Evolutionary conservation across 169 alveolate genomes (phyloP).

Genomic region (Plasmodium chabaudi): DNA sequence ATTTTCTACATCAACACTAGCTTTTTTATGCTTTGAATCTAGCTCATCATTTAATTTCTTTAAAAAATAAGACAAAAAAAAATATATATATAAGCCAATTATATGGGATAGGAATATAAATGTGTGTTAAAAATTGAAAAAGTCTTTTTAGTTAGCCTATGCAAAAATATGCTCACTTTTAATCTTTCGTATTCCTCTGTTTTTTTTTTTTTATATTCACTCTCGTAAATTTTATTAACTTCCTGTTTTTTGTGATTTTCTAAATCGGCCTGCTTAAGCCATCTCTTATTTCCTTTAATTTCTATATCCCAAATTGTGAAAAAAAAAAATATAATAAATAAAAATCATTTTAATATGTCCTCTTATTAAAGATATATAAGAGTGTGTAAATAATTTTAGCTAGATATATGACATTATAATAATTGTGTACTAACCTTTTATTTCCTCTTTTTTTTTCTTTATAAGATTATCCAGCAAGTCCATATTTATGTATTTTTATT

Average conservation of each 20-base stretch:
- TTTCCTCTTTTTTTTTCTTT: constrained; percentile 72
- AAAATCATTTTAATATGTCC: background rate
- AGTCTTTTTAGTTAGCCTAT: too few species aligned
- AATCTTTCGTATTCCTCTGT: constrained; percentile 71
- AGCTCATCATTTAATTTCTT: constrained; percentile 71
- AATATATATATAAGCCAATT: background rate
- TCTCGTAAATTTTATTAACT: constrained; percentile 47
- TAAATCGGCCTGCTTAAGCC: constrained; percentile 74
- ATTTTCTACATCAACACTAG: constrained; percentile 20
- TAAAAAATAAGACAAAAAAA: background rate
- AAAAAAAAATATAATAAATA: background rate
- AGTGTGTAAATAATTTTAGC: background rate
- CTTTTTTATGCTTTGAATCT: constrained; percentile 39
- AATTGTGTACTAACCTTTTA: constrained; percentile 33
- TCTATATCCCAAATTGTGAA: constrained; percentile 8
- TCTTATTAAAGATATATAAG: background rate
- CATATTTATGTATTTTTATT: constrained; percentile 36
- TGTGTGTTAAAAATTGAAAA: background rate
- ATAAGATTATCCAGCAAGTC: constrained; percentile 60
- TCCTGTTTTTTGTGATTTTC: constrained; percentile 58
- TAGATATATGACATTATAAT: constrained; percentile 2
- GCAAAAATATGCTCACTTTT: constrained; percentile 24
- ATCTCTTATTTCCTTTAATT: constrained; percentile 71
- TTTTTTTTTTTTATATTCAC: constrained; percentile 65
- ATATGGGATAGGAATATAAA: background rate